Evolutionary conservation across 768 basidiomycete species (phyloP).

Genomic region (Trametes cingulata): DNA sequence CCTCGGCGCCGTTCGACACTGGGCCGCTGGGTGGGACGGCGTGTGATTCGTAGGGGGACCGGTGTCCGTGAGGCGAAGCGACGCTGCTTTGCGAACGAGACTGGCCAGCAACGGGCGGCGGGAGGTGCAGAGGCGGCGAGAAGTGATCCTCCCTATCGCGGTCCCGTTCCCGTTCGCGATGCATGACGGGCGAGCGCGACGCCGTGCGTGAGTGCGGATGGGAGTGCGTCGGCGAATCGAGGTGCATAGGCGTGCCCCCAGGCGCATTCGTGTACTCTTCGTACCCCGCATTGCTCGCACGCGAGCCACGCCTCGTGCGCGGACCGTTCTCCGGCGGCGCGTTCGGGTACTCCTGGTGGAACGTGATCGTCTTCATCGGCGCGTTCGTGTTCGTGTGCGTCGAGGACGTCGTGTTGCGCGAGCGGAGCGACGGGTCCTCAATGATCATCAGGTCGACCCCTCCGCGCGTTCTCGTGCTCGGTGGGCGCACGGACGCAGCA

Average conservation of each 20-base stretch:
- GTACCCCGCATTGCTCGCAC: slow-evolving; percentile 21
- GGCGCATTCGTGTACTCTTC: slow-evolving; percentile 22
- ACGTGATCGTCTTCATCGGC: slow-evolving; percentile 26
- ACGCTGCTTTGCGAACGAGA: slow-evolving; percentile 21
- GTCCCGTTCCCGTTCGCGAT: slow-evolving; percentile 30
- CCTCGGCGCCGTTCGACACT: slow-evolving; percentile 1
- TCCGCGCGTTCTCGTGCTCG: slow-evolving; percentile 1
- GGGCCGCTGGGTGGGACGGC: neutral
- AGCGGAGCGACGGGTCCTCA: slow-evolving; percentile 24
- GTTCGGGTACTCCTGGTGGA: slow-evolving; percentile 31
- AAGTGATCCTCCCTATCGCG: slow-evolving; percentile 28
- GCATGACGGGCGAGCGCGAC: slow-evolving; percentile 31
- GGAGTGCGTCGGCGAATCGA: slow-evolving; percentile 3
- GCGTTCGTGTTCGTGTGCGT: slow-evolving; percentile 7
- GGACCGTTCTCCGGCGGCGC: slow-evolving; percentile 12
- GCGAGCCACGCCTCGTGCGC: slow-evolving; percentile 24
- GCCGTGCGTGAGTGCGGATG: slow-evolving; percentile 21
- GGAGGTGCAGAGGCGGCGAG: slow-evolving; percentile 19
- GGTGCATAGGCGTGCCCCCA: slow-evolving; percentile 12
- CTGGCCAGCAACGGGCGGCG: slow-evolving; percentile 9
- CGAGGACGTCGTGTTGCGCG: slow-evolving; percentile 12
- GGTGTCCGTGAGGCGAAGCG: slow-evolving; percentile 31
- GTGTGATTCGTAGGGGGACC: slow-evolving; percentile 27
- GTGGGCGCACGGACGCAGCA: neutral
- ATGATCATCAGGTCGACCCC: slow-evolving; percentile 32